Conservation (phyloP, 129 eudicot genomes). For the Flaveria sonorensis region DNA sequence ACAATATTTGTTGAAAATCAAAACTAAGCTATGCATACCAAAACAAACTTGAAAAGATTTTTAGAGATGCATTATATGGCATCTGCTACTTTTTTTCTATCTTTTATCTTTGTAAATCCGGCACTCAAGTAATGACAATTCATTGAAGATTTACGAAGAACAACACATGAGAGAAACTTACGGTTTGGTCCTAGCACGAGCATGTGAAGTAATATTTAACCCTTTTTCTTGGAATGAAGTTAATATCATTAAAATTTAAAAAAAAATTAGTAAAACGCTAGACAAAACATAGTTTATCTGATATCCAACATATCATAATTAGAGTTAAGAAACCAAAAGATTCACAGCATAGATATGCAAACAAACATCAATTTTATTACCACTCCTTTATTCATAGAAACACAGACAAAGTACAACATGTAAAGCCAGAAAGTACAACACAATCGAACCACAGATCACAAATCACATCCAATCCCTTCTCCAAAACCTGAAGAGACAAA, state of each 20-base stretch:
- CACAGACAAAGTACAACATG: not conserved
- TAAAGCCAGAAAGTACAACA: not conserved
- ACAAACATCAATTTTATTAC: not conserved
- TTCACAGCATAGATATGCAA: not conserved
- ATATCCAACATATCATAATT: not conserved
- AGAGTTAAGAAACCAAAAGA: not conserved
- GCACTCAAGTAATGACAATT: too few relatives aligned
- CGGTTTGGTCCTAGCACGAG: too few relatives aligned
- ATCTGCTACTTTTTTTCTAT: not conserved
- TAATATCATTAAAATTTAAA: too few relatives aligned
- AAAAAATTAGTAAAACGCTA: too few relatives aligned
- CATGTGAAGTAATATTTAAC: too few relatives aligned
- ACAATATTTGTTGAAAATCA: not conserved
- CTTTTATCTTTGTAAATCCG: too few relatives aligned
- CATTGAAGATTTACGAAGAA: too few relatives aligned
- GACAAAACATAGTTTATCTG: too few relatives aligned
- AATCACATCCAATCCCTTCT: constrained; percentile 30
- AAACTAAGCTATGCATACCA: not conserved
- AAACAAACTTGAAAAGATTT: not conserved
- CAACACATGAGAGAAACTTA: too few relatives aligned
- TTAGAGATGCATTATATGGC: not conserved
- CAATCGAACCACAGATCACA: not conserved
- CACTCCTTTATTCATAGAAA: constrained; percentile 12
- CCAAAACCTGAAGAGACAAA: constrained; percentile 37
- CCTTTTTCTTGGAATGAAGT: too few relatives aligned